Percentiles rank a stretch among this genome's conserved stretches.
These are phyloP conservation scores for Aspergillus aculeatinus DNA, from an alignment of 2,329 filamentous ascomycete species.

Conservation along the genomic window DNA sequence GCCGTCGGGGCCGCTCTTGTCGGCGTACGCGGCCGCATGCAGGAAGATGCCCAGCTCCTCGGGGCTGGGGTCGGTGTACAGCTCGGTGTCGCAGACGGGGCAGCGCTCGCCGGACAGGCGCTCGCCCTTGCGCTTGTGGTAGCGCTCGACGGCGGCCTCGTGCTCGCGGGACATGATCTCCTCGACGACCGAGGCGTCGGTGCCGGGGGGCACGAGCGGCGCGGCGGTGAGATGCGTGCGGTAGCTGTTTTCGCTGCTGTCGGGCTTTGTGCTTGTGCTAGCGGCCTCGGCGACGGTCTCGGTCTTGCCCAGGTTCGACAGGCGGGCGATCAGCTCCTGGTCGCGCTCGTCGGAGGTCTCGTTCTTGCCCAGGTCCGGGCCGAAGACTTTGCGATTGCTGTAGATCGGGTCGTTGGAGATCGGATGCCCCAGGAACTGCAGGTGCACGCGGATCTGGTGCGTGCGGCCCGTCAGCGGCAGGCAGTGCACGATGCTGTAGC, in stretches of 20 bases:
- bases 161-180: slow-evolving; percentile 45
- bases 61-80: slow-evolving; percentile 87
- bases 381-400: slow-evolving; percentile 90
- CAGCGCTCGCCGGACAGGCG: slow-evolving; percentile 86
- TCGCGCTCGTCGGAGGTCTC: slow-evolving; percentile 72
- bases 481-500: slow-evolving; percentile 93
- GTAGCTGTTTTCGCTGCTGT: slow-evolving; percentile 57
- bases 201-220: slow-evolving; percentile 37
- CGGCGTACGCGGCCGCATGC: slow-evolving; percentile 87
- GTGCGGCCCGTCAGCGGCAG: slow-evolving; percentile 90
- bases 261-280: neutral
- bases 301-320: slow-evolving; percentile 89
- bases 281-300: slow-evolving; percentile 80
- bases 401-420: slow-evolving; percentile 99
- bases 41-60: slow-evolving; percentile 93
- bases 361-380: slow-evolving; percentile 68
- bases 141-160: slow-evolving; percentile 86
- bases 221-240: slow-evolving; percentile 54
- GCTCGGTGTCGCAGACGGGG: slow-evolving; percentile 75
- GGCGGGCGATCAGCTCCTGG: slow-evolving; percentile 81
- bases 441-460: slow-evolving; percentile 90
- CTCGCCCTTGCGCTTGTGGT: slow-evolving; percentile 87
- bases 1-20: slow-evolving; percentile 64
- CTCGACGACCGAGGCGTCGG: slow-evolving; percentile 39
- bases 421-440: slow-evolving; percentile 91